Percentiles rank a stretch among this genome's conserved stretches.
These are phyloP conservation scores for Metschnikowia reukaufii DNA, from an alignment of 805 yeast species.

Conservation along the genomic window DNA sequence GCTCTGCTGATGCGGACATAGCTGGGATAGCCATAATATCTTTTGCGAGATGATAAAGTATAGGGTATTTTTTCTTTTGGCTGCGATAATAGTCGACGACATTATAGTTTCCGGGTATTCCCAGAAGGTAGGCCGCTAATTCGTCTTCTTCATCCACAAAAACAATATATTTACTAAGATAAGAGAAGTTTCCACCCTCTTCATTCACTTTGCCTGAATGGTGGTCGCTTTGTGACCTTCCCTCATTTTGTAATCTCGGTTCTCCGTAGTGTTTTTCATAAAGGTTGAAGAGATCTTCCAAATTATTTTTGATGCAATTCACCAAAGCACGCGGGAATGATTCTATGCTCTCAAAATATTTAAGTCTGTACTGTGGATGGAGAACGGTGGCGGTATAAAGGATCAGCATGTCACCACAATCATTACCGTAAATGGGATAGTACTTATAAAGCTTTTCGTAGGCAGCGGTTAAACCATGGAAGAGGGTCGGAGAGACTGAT, in stretches of 20 bases:
- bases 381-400: slow-evolving; percentile 6
- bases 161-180: too few species aligned
- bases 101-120: too few species aligned
- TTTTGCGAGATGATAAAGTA: slow-evolving; percentile 3
- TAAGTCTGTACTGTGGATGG: slow-evolving; percentile 2
- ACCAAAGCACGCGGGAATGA: background rate
- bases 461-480: slow-evolving; percentile 1
- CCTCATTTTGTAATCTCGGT: too few species aligned
- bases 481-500: background rate
- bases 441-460: slow-evolving; percentile 1
- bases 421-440: slow-evolving; percentile 4
- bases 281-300: background rate
- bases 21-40: slow-evolving; percentile 4
- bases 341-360: background rate
- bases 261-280: background rate
- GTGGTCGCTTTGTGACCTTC: too few species aligned
- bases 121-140: too few species aligned
- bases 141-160: too few species aligned
- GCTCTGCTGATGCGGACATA: too few species aligned
- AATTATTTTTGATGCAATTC: background rate
- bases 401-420: slow-evolving; percentile 2
- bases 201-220: too few species aligned
- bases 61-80: background rate
- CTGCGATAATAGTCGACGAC: slow-evolving; percentile 5
- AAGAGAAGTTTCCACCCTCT: too few species aligned